phyloP scores from a whole-genome alignment of 2,329 filamentous ascomycete species.

The Monosporascus sp. region DNA sequence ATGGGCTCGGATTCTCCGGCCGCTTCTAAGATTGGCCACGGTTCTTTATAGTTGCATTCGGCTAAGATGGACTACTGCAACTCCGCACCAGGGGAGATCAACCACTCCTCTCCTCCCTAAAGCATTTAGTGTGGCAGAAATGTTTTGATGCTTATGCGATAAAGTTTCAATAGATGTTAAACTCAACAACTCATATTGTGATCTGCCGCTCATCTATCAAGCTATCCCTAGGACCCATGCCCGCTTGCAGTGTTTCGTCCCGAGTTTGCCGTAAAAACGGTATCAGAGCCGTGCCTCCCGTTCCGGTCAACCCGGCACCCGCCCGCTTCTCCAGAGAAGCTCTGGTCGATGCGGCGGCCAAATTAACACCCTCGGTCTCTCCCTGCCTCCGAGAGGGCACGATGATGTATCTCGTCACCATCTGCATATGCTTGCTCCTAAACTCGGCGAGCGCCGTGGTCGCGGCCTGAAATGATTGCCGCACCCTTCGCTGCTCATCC shows the following conservation, averaged over 20 bases:
- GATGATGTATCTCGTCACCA: constrained; percentile 88
- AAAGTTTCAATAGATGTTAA: background rate
- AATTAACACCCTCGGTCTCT: constrained; percentile 28
- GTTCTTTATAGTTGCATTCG: too few species aligned
- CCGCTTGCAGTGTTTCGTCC: constrained; percentile 62
- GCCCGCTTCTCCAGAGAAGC: constrained; percentile 7
- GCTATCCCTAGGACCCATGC: background rate
- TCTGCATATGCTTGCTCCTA: constrained; percentile 80
- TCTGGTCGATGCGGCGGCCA: constrained; percentile 39
- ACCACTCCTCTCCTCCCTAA: too few species aligned
- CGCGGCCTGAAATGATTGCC: constrained; percentile 60
- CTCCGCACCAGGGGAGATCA: too few species aligned
- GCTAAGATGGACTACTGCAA: too few species aligned
- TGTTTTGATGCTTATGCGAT: too few species aligned
- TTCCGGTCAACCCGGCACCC: constrained; percentile 64
- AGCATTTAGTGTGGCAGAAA: too few species aligned
- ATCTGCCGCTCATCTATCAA: background rate
- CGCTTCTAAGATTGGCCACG: too few species aligned
- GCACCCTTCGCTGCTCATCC: constrained; percentile 40
- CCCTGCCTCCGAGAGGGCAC: constrained; percentile 54
- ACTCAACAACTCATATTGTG: background rate
- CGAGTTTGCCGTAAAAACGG: constrained; percentile 85
- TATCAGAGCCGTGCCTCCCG: constrained; percentile 80
- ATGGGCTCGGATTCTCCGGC: too few species aligned
- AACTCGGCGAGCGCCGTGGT: constrained; percentile 70